Conservation (phyloP, 371 early-diverging fungal species). For the Parasitella parasitica region DNA sequence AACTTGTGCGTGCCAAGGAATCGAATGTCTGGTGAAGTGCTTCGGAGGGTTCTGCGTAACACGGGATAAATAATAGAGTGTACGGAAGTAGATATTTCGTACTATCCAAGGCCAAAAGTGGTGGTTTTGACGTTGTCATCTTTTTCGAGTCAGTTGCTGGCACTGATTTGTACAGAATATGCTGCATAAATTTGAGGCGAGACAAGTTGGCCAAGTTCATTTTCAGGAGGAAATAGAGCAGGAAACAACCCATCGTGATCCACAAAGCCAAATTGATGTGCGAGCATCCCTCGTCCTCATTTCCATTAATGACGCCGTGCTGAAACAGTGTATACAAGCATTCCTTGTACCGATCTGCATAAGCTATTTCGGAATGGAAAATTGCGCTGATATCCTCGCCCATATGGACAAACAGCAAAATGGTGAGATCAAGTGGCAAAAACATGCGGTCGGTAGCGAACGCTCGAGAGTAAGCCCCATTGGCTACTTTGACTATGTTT, state of each 20-base stretch:
- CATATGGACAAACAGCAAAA: slow-evolving; percentile 26
- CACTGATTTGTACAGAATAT: slow-evolving; percentile 13
- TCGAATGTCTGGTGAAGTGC: slow-evolving; percentile 47
- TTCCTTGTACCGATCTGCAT: slow-evolving; percentile 19
- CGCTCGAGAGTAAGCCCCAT: slow-evolving; percentile 33
- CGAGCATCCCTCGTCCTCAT: slow-evolving; percentile 26
- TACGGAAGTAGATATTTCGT: slow-evolving; percentile 18
- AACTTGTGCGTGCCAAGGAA: slow-evolving; percentile 47
- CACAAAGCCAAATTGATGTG: slow-evolving; percentile 43
- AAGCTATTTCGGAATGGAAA: slow-evolving; percentile 26
- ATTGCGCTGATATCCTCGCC: slow-evolving; percentile 40
- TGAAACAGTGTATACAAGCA: slow-evolving; percentile 40
- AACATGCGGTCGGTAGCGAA: slow-evolving; percentile 51
- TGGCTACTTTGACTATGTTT: slow-evolving; percentile 32
- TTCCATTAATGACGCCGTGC: slow-evolving; percentile 28
- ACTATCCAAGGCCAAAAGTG: background rate
- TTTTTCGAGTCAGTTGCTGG: background rate
- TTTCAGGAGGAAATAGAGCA: slow-evolving; percentile 42
- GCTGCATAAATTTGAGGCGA: slow-evolving; percentile 35
- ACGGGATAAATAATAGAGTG: slow-evolving; percentile 43
- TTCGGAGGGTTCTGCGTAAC: slow-evolving; percentile 39
- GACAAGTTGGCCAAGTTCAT: slow-evolving; percentile 47
- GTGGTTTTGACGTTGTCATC: background rate
- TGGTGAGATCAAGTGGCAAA: slow-evolving; percentile 42
- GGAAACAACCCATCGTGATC: slow-evolving; percentile 43